These are phyloP conservation scores for Helichrysum umbraculigerum DNA, from an alignment of 129 eudicot genomes.

Conservation along the genomic window DNA sequence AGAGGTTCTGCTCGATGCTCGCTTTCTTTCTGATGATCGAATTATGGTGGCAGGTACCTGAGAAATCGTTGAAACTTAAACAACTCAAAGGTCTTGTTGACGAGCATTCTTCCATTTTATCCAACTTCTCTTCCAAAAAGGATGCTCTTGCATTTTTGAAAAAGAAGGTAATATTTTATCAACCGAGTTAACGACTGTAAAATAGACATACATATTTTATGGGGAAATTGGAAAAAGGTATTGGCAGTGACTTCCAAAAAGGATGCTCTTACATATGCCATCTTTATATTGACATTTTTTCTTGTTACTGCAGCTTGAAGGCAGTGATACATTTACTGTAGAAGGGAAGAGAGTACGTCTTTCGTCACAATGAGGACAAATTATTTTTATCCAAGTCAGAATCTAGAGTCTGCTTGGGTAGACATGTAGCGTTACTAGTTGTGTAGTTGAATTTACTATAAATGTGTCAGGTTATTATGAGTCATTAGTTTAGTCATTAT, in stretches of 20 bases:
- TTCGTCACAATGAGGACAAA: slow-evolving; percentile 36
- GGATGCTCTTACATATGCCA: neutral
- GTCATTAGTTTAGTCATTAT: neutral
- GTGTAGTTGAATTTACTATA: neutral
- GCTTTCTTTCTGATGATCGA: slow-evolving; percentile 19
- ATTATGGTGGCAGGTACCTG: slow-evolving; percentile 57
- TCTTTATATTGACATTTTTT: neutral
- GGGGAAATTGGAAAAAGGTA: neutral
- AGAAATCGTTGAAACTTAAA: slow-evolving; percentile 70
- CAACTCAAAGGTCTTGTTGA: slow-evolving; percentile 71
- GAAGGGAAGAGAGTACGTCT: slow-evolving; percentile 75
- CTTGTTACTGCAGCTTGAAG: slow-evolving; percentile 71
- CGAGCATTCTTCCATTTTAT: slow-evolving; percentile 54
- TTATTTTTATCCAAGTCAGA: slow-evolving; percentile 26
- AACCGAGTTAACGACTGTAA: neutral
- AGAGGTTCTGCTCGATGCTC: neutral
- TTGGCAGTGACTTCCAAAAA: neutral
- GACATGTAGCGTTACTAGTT: slow-evolving; percentile 24
- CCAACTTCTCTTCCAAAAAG: slow-evolving; percentile 52
- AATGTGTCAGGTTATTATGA: neutral
- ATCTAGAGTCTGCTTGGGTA: slow-evolving; percentile 15
- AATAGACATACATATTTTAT: neutral
- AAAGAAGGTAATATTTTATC: slow-evolving; percentile 49
- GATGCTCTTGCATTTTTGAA: slow-evolving; percentile 68
- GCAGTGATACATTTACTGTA: slow-evolving; percentile 65